These are phyloP conservation scores for Hondaea fermentalgiana DNA, from an alignment of 108 stramenopile species.

Conservation along the genomic window DNA sequence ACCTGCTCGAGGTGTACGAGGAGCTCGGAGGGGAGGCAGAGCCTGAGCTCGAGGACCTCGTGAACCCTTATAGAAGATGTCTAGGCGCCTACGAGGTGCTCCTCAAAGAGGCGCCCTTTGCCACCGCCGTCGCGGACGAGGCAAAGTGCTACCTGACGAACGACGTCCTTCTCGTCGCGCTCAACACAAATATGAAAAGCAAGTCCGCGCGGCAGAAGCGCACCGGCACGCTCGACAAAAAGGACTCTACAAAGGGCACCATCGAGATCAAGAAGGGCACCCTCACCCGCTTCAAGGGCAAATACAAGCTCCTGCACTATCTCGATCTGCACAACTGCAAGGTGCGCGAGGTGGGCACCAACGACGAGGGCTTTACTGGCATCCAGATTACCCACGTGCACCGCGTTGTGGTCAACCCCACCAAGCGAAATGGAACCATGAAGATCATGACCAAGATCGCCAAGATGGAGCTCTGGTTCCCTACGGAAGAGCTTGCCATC, in stretches of 20 bases:
- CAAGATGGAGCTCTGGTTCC: neutral
- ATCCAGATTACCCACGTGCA: neutral
- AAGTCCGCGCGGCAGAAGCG: neutral
- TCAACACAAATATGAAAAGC: neutral
- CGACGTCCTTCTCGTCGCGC: neutral
- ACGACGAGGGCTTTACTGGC: neutral
- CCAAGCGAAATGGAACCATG: neutral
- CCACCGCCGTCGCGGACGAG: neutral
- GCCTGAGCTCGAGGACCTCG: neutral
- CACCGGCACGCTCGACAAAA: neutral
- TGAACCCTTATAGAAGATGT: neutral
- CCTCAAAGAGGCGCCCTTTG: neutral
- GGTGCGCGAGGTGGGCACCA: neutral
- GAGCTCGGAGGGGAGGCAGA: neutral
- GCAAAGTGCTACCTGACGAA: neutral
- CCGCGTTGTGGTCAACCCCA: neutral
- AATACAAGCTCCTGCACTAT: constrained; percentile 6
- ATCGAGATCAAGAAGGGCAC: neutral
- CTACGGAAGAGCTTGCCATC: neutral
- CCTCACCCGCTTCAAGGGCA: neutral
- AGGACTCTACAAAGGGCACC: neutral
- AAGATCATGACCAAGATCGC: constrained; percentile 8
- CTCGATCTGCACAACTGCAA: constrained; percentile 16
- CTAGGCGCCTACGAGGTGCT: neutral
- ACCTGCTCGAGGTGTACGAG: constrained; percentile 1